These are phyloP conservation scores for Lecanosticta acicola DNA, from an alignment of 2,329 filamentous ascomycete species.

Conservation along the genomic window DNA sequence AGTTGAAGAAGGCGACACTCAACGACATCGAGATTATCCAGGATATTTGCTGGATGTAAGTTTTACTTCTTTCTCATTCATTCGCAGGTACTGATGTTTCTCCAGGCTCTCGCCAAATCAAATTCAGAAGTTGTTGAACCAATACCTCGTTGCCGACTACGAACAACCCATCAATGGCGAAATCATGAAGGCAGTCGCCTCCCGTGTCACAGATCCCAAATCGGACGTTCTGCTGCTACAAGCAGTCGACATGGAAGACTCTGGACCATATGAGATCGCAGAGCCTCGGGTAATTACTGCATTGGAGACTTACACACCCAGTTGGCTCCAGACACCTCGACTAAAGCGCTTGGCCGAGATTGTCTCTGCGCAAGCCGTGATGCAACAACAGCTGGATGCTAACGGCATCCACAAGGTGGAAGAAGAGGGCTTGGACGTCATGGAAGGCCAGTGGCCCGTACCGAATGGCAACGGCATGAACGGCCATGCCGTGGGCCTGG, in stretches of 20 bases:
- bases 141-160: constrained; percentile 97
- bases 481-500: constrained; percentile 3
- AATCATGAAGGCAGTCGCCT: constrained; percentile 99
- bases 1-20: constrained; percentile 96
- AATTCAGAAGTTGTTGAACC: constrained; percentile 97
- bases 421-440: constrained; percentile 19
- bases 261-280: constrained; percentile 95
- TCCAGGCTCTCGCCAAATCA: constrained; percentile 90
- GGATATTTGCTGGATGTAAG: constrained; percentile 99
- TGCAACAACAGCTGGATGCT: constrained; percentile 52
- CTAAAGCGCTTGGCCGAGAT: constrained; percentile 97
- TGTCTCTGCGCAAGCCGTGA: constrained; percentile 91
- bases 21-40: constrained; percentile 99
- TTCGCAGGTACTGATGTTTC: constrained; percentile 11
- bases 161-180: constrained; percentile 99
- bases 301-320: constrained; percentile 95
- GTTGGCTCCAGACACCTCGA: constrained; percentile 94
- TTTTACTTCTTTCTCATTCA: constrained; percentile 21
- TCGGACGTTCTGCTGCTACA: constrained; percentile 89
- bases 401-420: constrained; percentile 24
- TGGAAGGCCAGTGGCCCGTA: constrained; percentile 21
- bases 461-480: constrained; percentile 11
- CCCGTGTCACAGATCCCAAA: constrained; percentile 87
- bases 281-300: constrained; percentile 94
- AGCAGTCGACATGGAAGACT: constrained; percentile 98